A percentile compares a stretch with the other conserved stretches of the same genome.
phyloP scores from a whole-genome alignment of 257 asterid species.

The Nyctanthes arbortristis region DNA sequence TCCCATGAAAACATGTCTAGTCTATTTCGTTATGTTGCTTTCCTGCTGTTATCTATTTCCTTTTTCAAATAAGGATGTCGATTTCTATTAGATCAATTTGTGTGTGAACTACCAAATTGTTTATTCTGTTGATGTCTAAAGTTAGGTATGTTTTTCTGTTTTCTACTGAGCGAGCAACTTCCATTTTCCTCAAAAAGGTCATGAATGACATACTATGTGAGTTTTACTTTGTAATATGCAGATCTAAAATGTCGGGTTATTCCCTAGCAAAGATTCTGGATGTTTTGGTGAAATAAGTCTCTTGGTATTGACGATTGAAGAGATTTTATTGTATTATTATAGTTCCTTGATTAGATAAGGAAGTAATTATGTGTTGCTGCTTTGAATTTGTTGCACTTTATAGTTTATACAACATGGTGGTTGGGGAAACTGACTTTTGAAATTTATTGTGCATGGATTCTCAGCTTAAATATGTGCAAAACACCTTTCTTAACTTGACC shows the following conservation, averaged over 20 bases:
- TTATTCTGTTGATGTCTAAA: background rate
- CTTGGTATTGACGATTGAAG: background rate
- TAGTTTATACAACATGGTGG: background rate
- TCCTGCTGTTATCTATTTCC: no score
- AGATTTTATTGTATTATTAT: background rate
- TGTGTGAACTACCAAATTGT: no score
- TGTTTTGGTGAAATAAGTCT: background rate
- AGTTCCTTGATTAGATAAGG: background rate
- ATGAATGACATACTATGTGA: no score
- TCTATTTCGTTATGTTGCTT: background rate
- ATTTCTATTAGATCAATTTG: no score
- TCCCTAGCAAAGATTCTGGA: background rate
- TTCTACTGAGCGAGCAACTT: background rate
- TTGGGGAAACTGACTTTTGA: background rate
- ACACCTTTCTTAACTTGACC: background rate
- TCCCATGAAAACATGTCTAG: background rate
- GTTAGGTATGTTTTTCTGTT: background rate
- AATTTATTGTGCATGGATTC: background rate
- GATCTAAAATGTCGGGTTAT: background rate
- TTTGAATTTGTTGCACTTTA: background rate
- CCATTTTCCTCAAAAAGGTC: background rate
- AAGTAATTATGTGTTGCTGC: background rate
- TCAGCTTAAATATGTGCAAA: no score
- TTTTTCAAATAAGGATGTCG: no score
- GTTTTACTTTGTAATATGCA: conserved; percentile 2